Evolutionary conservation across 441 rosid genomes (phyloP), one percentile per base, ranked within the genome.

Genomic region (Erysimum cheiri): DNA sequence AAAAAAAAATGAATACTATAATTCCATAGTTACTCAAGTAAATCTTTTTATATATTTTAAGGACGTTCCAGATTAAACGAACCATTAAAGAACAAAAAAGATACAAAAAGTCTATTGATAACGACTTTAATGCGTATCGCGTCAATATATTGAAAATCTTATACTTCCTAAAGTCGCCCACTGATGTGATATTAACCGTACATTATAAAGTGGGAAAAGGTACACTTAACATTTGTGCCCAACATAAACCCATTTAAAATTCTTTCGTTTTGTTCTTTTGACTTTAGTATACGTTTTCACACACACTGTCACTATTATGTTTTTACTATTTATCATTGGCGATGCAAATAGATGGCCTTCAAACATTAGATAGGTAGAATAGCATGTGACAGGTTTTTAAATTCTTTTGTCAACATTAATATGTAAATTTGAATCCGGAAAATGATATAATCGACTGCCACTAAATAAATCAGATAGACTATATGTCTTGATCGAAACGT

Each of bases 31-130:
- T 36, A 24, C 64, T 57, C 12, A 11, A 40, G 59, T 36, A 24
- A 52, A 66, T 40, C 4, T 32, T 26, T 48, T 50, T 6, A 9
- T 39, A 33, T 28, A 26, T 36, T 3, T 9, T 10, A 74, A 60
- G 73, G 59, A 74, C 78, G 73, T 67, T 74, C 78, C 59, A 68
- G 78, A 74, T 44, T 54, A 67, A 74, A 60, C 52, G 32, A 60
- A 41, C 48, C 67, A 66, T 48, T 50, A 41, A 40, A 49, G 62
- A 58, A 73, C 8, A 39, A 14, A 4, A 32, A 54, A 26, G 26
- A 35, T 17, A 19, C 15, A 9, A 40, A 66, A 58, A 60, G 68
- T 60, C 35, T 52, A 53, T 14, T 60, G 78, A 67, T 15, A 60
- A 54, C 63, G 73, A 74, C 78, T 44, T 36, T 74, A 74, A 54